Base-by-base conservation (phyloP, 345 rosid species). In the Firmiana major region DNA sequence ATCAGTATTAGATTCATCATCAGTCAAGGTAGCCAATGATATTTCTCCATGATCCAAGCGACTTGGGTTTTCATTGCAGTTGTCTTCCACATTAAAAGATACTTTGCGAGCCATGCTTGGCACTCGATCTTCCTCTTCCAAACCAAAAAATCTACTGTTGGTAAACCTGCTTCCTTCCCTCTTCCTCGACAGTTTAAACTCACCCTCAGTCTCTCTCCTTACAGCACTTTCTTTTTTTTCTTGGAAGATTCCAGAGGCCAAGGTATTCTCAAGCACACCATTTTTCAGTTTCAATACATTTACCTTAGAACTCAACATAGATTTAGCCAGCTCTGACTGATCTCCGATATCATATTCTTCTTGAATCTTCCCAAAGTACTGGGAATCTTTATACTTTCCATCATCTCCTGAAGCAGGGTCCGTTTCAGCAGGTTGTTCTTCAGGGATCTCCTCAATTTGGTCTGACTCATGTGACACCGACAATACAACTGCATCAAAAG, bases 401-500 rank as follows among this genome's bases (percentile, higher is more conserved):
- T 71, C 79, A 53, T 71, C 48, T 72, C 77, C 73, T 2, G 48
- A 42, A 71, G 79, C 80, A 77, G 75, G 68, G 69, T 85, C 77
- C 42, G 79, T 72, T 54, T 66, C 88, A 63, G 22, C 77, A 79
- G 55, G 57, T 54, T 82, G 85, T 73, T 89, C 90, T 76, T 88
- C 88, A 34, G 88, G 93, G 53, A 87, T 84, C 71, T 76, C 89
- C 79, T 81, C 64, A 38, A 80, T 79, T 31, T 46, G 59, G 45
- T 90, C 91, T 40, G 85, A 77, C 76, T 90, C 92, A 64, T 86
- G 90, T 0, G 92, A 78, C 66, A 85, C 85, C 5, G 94, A 91
- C 79, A 88, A 78, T 54, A 93, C 87, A 60, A 94, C 93, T 75
- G 94, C 93, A 85, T 93, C 98, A 57, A 93, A 90, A 6, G 97